Evolutionary conservation across 306 rosid species (phyloP).

Genomic region (Glycine tomentella): DNA sequence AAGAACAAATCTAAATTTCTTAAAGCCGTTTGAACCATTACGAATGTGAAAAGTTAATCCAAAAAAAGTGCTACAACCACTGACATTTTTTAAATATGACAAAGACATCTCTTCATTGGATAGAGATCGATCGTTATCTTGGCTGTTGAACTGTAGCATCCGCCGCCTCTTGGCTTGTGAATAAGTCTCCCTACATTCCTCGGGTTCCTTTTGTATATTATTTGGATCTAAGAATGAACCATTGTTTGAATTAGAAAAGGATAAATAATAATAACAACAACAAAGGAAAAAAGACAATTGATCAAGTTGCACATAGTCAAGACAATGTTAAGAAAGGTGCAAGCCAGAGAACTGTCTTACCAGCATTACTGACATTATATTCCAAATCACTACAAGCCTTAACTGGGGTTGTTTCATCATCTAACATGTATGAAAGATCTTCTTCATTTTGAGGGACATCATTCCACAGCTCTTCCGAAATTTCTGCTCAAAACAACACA

Average conservation of each 20-base stretch:
- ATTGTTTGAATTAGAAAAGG: slow-evolving; percentile 40
- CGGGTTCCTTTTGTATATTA: slow-evolving; percentile 62
- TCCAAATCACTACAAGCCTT: slow-evolving; percentile 91
- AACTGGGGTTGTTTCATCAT: slow-evolving; percentile 89
- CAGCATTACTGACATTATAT: slow-evolving; percentile 57
- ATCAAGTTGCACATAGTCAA: slow-evolving; percentile 34
- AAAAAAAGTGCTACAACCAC: slow-evolving; percentile 46
- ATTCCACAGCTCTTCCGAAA: slow-evolving; percentile 71
- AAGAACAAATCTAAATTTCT: slow-evolving; percentile 13
- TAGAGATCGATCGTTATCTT: slow-evolving; percentile 57
- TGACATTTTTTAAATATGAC: slow-evolving; percentile 66
- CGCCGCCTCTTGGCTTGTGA: slow-evolving; percentile 87
- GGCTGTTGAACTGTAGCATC: slow-evolving; percentile 77
- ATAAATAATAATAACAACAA: slow-evolving; percentile 2
- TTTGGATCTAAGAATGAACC: slow-evolving; percentile 68
- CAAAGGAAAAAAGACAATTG: slow-evolving; percentile 15
- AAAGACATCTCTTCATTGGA: slow-evolving; percentile 65
- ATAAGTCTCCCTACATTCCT: slow-evolving; percentile 64
- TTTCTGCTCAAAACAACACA: slow-evolving; percentile 52
- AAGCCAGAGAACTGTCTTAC: slow-evolving; percentile 44
- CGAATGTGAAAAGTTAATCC: slow-evolving; percentile 24
- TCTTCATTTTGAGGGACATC: slow-evolving; percentile 78
- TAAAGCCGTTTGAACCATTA: too few relatives aligned
- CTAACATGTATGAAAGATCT: slow-evolving; percentile 79
- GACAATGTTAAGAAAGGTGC: slow-evolving; percentile 31